A percentile compares a stretch with the other conserved stretches of the same genome.
Conservation (phyloP, 1,284 basidiomycete genomes). For the Irpex lacteus region DNA sequence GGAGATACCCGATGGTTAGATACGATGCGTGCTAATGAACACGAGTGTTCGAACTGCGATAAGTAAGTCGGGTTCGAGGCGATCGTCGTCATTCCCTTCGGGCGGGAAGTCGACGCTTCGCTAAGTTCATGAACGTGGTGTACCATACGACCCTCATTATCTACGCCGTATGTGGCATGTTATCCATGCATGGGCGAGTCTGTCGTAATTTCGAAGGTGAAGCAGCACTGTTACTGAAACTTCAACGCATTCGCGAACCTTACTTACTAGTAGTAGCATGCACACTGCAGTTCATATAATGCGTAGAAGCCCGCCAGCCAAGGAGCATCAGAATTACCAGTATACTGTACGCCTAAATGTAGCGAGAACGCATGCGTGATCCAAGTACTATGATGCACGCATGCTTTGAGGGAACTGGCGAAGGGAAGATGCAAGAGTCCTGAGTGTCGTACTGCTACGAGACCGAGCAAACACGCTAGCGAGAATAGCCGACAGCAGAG, state of each 20-base stretch:
- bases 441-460: background rate
- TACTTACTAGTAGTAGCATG: background rate
- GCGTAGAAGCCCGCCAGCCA: background rate
- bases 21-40: background rate
- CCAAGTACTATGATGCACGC: background rate
- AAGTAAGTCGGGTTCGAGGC: background rate
- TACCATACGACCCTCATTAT: no score
- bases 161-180: no score
- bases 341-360: slow-evolving; percentile 1
- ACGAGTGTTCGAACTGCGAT: background rate
- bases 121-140: background rate
- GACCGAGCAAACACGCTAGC: background rate
- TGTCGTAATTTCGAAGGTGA: no score
- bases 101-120: background rate
- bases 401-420: background rate
- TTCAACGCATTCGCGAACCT: no score
- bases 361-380: background rate
- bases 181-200: no score
- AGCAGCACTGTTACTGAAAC: no score
- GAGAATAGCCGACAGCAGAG: background rate
- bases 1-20: background rate
- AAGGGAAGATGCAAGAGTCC: background rate
- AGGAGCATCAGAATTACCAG: background rate
- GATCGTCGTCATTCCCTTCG: background rate
- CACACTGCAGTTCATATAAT: background rate